These are phyloP conservation scores for Cornus kousa DNA, from an alignment of 148 eudicot species.

Conservation along the genomic window DNA sequence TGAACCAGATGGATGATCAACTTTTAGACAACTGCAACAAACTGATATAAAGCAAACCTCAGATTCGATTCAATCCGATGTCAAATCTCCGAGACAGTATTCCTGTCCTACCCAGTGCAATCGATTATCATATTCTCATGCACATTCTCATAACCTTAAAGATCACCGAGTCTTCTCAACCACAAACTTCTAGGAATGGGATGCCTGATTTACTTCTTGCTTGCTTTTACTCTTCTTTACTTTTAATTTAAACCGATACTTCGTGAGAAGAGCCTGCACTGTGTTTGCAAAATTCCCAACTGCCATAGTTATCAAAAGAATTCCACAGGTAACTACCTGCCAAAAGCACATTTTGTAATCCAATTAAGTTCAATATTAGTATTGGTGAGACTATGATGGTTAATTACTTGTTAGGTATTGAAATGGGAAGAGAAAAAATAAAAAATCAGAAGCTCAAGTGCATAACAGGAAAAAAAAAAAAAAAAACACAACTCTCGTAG, in stretches of 20 bases:
- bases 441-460: neutral
- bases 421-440: neutral
- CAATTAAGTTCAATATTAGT: neutral
- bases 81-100: neutral
- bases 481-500: neutral
- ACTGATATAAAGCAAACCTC: neutral
- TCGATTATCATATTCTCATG: neutral
- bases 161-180: neutral
- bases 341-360: constrained; percentile 8
- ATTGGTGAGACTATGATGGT: neutral
- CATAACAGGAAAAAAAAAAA: constrained; percentile 4
- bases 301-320: constrained; percentile 55
- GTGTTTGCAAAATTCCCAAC: constrained; percentile 57
- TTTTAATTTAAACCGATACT: constrained; percentile 52
- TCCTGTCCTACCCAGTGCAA: neutral
- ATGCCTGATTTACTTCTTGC: constrained; percentile 22
- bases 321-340: constrained; percentile 56
- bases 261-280: constrained; percentile 44
- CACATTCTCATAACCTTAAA: neutral
- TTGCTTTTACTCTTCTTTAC: constrained; percentile 44
- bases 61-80: neutral
- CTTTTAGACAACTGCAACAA: neutral
- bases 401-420: neutral
- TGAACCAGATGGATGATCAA: neutral
- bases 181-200: constrained; percentile 21